Percentiles rank a stretch among this genome's conserved stretches.
phyloP scores from a whole-genome alignment of 352 stramenopile species.

The Globisporangium nunn region DNA sequence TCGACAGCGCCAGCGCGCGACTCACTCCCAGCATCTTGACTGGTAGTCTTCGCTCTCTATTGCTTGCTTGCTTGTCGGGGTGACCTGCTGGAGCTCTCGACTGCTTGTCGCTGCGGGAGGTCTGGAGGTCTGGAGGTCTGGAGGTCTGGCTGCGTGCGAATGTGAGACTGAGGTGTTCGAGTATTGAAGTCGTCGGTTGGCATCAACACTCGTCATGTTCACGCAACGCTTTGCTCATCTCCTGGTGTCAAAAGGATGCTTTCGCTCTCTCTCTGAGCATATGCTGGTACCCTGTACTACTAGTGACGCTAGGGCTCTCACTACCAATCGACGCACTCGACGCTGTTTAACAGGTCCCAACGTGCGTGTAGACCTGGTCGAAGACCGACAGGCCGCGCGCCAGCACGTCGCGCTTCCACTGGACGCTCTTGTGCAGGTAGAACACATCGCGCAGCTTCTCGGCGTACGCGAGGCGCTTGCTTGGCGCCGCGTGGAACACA shows the following conservation, averaged over 20 bases:
- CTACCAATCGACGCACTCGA: neutral
- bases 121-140: no score
- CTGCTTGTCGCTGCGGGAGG: no score
- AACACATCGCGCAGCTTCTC: constrained; percentile 67
- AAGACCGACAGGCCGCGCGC: constrained; percentile 43
- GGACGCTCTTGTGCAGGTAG: constrained; percentile 40
- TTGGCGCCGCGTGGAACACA: constrained; percentile 36
- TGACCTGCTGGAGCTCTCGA: neutral
- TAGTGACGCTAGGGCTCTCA: neutral
- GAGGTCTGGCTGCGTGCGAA: neutral
- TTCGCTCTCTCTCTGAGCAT: no score
- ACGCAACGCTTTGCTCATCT: neutral
- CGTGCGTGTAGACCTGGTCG: constrained; percentile 23
- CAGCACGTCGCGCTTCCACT: constrained; percentile 55
- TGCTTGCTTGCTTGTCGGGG: no score
- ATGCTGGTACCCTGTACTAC: neutral
- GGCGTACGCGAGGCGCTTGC: constrained; percentile 41
- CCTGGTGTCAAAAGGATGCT: neutral
- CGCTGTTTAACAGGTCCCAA: neutral
- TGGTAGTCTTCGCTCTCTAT: neutral
- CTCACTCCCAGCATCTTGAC: neutral
- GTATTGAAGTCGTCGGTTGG: neutral
- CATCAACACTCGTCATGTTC: neutral
- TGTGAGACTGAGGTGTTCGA: neutral
- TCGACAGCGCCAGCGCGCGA: constrained; percentile 3